Evolutionary conservation across 768 basidiomycete species (phyloP).

Genomic region (Hortiboletus campestris): DNA sequence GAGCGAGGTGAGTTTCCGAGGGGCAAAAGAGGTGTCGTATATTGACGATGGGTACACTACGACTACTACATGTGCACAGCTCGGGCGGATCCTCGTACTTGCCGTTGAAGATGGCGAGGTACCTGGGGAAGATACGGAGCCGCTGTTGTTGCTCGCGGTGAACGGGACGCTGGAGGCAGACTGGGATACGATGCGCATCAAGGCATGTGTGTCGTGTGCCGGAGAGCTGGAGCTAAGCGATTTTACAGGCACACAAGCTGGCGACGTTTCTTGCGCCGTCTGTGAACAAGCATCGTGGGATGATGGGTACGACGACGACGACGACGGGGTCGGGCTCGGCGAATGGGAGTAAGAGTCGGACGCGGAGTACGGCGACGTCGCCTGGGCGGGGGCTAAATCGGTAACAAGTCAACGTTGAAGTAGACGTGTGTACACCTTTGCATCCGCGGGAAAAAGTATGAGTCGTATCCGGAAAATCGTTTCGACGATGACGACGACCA

Average conservation of each 20-base stretch:
- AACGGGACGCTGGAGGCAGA: slow-evolving; percentile 58
- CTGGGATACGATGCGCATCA: slow-evolving; percentile 65
- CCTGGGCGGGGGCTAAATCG: slow-evolving; percentile 23
- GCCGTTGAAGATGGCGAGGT: slow-evolving; percentile 48
- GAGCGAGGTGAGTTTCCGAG: slow-evolving; percentile 56
- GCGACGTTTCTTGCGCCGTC: slow-evolving; percentile 34
- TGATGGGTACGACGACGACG: slow-evolving; percentile 16
- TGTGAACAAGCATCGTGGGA: slow-evolving; percentile 37
- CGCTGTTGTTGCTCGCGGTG: slow-evolving; percentile 68
- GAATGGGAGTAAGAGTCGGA: slow-evolving; percentile 25
- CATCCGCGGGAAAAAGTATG: slow-evolving; percentile 23
- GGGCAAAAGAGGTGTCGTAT: background rate
- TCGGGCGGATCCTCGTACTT: slow-evolving; percentile 68
- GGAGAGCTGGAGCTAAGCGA: background rate
- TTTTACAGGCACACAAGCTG: slow-evolving; percentile 31
- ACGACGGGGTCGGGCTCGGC: background rate
- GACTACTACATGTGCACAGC: slow-evolving; percentile 37
- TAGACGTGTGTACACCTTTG: background rate
- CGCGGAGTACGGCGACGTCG: slow-evolving; percentile 29
- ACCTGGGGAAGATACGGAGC: slow-evolving; percentile 29
- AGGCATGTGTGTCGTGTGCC: slow-evolving; percentile 42
- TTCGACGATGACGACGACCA: too few species aligned
- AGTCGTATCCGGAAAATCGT: too few species aligned
- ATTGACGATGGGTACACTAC: slow-evolving; percentile 1
- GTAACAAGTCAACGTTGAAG: background rate